Conservation (phyloP, 257 asterid genomes). For the Solanum piurae region DNA sequence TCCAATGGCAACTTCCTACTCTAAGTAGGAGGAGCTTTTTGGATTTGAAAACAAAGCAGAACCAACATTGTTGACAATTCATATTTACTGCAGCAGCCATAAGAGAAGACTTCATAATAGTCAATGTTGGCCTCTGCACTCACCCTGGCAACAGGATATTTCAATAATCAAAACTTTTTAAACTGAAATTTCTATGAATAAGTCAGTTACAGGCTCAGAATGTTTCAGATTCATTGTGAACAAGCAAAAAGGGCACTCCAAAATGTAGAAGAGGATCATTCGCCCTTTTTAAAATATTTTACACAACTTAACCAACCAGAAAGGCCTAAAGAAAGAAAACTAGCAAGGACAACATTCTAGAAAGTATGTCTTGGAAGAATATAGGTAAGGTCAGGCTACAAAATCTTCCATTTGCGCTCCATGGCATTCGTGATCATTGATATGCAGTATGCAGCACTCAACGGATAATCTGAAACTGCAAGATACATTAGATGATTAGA, state of each 20-base stretch:
- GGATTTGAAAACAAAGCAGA: background rate
- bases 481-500: background rate
- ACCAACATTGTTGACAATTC: background rate
- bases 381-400: conserved; percentile 18
- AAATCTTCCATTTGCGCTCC: conserved; percentile 67
- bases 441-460: conserved; percentile 87
- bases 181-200: background rate
- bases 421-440: conserved; percentile 59
- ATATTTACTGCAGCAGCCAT: background rate
- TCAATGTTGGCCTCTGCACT: background rate
- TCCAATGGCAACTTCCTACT: background rate
- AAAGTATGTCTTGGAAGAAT: background rate
- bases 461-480: conserved; percentile 81
- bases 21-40: background rate
- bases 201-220: background rate
- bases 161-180: background rate
- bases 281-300: background rate
- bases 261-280: background rate
- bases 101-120: background rate
- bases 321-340: background rate
- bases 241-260: background rate
- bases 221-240: background rate
- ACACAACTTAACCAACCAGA: background rate
- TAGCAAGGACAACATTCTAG: background rate
- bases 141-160: background rate